Base-by-base conservation (phyloP, 768 basidiomycete species). In the Rhodocollybia butyracea region DNA sequence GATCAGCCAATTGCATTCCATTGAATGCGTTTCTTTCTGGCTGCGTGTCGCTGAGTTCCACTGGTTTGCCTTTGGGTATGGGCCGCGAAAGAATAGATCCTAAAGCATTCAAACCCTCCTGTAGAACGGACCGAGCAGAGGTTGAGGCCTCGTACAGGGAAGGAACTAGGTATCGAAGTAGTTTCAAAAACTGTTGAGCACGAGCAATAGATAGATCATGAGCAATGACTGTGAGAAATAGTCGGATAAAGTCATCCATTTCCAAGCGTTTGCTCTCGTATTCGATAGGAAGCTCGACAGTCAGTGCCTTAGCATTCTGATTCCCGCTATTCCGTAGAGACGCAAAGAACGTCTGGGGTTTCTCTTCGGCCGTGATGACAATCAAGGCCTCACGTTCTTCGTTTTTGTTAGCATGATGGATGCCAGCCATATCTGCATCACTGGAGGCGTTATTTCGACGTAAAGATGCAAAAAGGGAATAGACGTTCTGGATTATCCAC, bases 221-320 rank as follows among this genome's bases (percentile, higher is more conserved):
- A 5, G 88, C 89, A 52, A 92, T 88, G 56, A 92, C 85, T 1
- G 89, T 91, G 29, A 91, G 75, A 64, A 90, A 83, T 7, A 92
- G 74, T 15, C 84, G 80, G 27, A 89, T 81, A 24, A 90, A 74
- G 62, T 91, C 76, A 57, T 86, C 85, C 62, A 86, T 73, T 19
- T 73, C 73, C 13, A 92, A 75, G 3, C 75, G 70, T 56, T 74
- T 75, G 19, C 76, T 73, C 64, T 85, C 84, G 57, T 84, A 84
- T 66, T 85, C 78, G 29, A 85, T 82, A 3, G 82, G 82, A 46
- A 84, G 69, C 26, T 76, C 71, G 38, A 80, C 66, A 2, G 76
- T 71, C 75, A 21, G 73, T 72, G 46, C 78, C 71, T 3, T 73
- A 43, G n/a, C 27, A 30, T 41, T 53, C 29, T 11, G 27, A 30